Base-by-base conservation (phyloP, 345 rosid genomes). In the Microcos paniculata region DNA sequence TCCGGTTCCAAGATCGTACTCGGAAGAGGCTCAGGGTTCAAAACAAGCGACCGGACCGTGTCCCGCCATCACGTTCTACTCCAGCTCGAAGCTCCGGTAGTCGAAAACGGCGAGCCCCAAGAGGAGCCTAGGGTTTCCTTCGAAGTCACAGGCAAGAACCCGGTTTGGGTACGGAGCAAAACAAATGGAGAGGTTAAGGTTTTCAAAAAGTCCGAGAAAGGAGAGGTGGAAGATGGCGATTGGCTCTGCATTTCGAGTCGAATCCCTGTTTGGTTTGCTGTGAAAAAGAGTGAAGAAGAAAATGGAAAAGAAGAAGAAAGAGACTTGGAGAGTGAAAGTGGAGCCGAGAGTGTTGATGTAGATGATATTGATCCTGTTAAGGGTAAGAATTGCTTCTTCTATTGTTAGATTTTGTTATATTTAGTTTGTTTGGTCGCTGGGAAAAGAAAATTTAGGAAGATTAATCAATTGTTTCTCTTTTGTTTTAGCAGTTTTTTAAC, bases 111-210 rank as follows among this genome's bases (percentile, higher is more conserved):
- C 45, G 83, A 58, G n/a, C 68, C 76, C 55, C 73, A 71, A 62
- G 45, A 24, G 77, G 78, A 64, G 16, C 80, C 77, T 82, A 86
- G 72, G 86, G 94, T 85, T 78, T 81, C 76, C 23, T 79, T 92
- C 72, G 81, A 85, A 73, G 96, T 92, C 51, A 68, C 86, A 26
- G 94, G 98, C 52, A 88, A 78, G 80, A 94, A 92, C 73, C 96
- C 94, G 11, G 63, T 91, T 10, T 94, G 98, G 94, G 80, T 88
- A 10, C 74, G 82, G 69, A 77, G 81, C 71, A 23, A 77, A 70
- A 48, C 63, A 24, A 79, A 72, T 10, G 85, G 81, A 7, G 77
- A 75, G 35, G 78, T 90, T 12, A 79, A 16, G 80, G 82, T 84
- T 70, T 85, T 82, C 38, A 85, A 87, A 56, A 90, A 67, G 71